phyloP scores from a whole-genome alignment of 1,284 basidiomycete genomes.

The Microbotryum violaceum region DNA sequence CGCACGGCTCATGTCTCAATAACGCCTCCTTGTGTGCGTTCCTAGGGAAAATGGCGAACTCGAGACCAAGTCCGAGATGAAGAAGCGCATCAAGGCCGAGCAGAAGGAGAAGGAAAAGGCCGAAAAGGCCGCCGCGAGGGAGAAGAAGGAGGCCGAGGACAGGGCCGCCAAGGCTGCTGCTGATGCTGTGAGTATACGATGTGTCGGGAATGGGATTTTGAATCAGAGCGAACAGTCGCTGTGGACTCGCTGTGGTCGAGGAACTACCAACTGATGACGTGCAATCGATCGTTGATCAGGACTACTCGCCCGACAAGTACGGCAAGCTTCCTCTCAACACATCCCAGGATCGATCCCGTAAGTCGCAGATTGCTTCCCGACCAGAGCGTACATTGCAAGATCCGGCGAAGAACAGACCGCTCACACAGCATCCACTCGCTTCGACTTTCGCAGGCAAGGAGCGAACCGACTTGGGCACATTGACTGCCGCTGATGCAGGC shows the following conservation, averaged over 20 bases:
- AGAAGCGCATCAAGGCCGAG: slow-evolving; percentile 84
- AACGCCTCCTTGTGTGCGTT: too few relatives aligned
- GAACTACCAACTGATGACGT: too few relatives aligned
- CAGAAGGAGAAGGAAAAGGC: slow-evolving; percentile 63
- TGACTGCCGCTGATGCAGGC: slow-evolving; percentile 64
- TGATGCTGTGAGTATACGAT: slow-evolving; percentile 52
- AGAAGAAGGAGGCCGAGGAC: slow-evolving; percentile 68
- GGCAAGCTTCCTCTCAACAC: slow-evolving; percentile 87
- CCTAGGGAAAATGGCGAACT: slow-evolving; percentile 42
- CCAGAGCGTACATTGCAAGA: too few relatives aligned
- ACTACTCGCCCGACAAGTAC: slow-evolving; percentile 78
- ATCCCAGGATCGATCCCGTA: slow-evolving; percentile 59
- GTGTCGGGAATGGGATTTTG: too few relatives aligned
- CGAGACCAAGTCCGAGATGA: slow-evolving; percentile 69
- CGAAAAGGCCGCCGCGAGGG: slow-evolving; percentile 76
- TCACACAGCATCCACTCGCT: too few relatives aligned
- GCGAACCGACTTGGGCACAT: slow-evolving; percentile 56
- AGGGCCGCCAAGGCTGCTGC: slow-evolving; percentile 65
- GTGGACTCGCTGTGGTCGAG: background rate
- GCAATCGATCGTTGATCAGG: slow-evolving; percentile 46
- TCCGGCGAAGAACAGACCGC: too few relatives aligned
- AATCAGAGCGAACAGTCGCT: background rate
- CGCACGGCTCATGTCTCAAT: too few relatives aligned
- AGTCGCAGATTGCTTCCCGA: slow-evolving; percentile 16
- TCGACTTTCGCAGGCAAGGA: slow-evolving; percentile 22